Percentiles rank a stretch among this genome's conserved stretches.
These are phyloP conservation scores for Lophiotrema nucula DNA, from an alignment of 495 filamentous ascomycete genomes.

Conservation along the genomic window DNA sequence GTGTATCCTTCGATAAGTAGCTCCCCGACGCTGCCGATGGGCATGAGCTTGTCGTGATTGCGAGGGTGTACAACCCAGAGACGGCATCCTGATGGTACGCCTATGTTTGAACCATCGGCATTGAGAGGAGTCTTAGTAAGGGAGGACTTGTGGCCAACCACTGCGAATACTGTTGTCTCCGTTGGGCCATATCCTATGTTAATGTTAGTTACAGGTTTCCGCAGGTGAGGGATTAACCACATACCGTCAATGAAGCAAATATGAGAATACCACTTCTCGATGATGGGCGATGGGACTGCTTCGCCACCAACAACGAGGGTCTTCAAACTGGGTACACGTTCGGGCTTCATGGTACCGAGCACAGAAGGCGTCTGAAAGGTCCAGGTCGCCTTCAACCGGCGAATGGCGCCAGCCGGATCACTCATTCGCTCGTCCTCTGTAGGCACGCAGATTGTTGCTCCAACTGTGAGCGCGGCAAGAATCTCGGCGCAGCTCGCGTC, in stretches of 20 bases:
- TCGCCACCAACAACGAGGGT: conserved; percentile 25
- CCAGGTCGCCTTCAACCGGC: conserved; percentile 28
- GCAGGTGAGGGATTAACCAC: neutral
- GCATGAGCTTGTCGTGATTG: conserved; percentile 41
- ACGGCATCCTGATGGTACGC: conserved; percentile 6
- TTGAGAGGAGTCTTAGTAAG: conserved; percentile 9
- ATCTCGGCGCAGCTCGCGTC: conserved; percentile 28
- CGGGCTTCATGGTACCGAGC: conserved; percentile 21
- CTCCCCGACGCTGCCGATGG: conserved; percentile 49
- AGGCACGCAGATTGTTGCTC: conserved; percentile 45
- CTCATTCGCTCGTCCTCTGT: conserved; percentile 39
- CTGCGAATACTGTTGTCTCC: conserved; percentile 19
- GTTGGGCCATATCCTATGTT: conserved; percentile 23
- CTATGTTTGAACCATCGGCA: conserved; percentile 18
- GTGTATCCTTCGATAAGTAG: conserved; percentile 40
- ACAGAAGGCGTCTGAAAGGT: conserved; percentile 32
- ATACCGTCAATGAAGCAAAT: conserved; percentile 12
- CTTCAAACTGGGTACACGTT: conserved; percentile 20
- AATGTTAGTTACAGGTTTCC: neutral
- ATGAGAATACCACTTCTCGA: conserved; percentile 11
- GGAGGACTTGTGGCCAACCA: neutral
- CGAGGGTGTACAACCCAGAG: conserved; percentile 46
- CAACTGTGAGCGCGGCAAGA: conserved; percentile 30
- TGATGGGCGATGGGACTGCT: conserved; percentile 4
- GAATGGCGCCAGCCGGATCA: conserved; percentile 35